A percentile compares a stretch with the other conserved stretches of the same genome.
Conservation (phyloP, 768 basidiomycete genomes). For the Macrolepiota dolichaula region DNA sequence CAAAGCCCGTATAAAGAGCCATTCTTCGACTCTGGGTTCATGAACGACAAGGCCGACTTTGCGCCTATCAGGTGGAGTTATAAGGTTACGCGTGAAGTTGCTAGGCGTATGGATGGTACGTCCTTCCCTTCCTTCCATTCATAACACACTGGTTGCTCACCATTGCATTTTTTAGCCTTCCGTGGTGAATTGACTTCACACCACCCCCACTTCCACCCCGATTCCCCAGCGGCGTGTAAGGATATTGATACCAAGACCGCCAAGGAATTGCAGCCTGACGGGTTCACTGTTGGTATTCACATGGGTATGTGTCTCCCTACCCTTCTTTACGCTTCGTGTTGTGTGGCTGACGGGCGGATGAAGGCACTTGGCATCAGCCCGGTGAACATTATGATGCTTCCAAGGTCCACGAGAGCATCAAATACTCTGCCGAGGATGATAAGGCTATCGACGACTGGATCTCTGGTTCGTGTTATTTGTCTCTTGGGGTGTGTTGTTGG, state of each 20-base stretch:
- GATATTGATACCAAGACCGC: slow-evolving; percentile 72
- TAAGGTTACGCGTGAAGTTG: slow-evolving; percentile 73
- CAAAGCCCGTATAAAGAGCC: slow-evolving; percentile 61
- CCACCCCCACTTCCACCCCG: slow-evolving; percentile 73
- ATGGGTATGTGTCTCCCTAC: slow-evolving; percentile 55
- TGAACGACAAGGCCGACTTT: slow-evolving; percentile 77
- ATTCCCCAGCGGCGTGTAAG: slow-evolving; percentile 51
- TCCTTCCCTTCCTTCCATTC: background rate
- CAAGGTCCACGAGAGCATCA: slow-evolving; percentile 63
- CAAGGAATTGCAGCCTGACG: slow-evolving; percentile 55
- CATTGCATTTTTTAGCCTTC: slow-evolving; percentile 45
- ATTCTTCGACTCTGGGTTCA: slow-evolving; percentile 71
- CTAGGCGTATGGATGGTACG: slow-evolving; percentile 67
- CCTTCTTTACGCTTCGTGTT: background rate
- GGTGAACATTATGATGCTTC: slow-evolving; percentile 47
- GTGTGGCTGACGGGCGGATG: slow-evolving; percentile 43
- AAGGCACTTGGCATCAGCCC: slow-evolving; percentile 39
- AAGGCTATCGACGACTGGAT: slow-evolving; percentile 72
- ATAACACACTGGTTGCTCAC: background rate
- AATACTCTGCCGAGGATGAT: slow-evolving; percentile 67
- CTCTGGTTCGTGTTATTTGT: slow-evolving; percentile 29
- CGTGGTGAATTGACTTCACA: slow-evolving; percentile 71
- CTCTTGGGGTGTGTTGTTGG: background rate
- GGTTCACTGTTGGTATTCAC: slow-evolving; percentile 66
- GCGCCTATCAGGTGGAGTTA: slow-evolving; percentile 76